Base-by-base conservation (phyloP, 2,329 filamentous ascomycete species). In the Pyricularia sp. region DNA sequence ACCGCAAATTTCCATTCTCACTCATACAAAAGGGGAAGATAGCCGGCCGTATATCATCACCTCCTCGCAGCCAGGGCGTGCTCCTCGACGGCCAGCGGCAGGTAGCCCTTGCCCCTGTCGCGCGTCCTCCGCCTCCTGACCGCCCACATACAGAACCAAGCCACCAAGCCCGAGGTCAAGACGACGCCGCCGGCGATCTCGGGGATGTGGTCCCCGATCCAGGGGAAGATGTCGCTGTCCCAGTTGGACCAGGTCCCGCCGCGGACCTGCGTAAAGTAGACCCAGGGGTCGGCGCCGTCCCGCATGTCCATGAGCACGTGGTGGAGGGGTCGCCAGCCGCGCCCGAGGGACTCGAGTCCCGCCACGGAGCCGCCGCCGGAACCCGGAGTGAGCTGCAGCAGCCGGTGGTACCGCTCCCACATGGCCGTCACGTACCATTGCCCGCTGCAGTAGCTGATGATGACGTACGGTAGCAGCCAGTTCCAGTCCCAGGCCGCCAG, bases 391-490 rank as follows among this genome's bases (percentile, higher is more conserved):
- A n/a, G 40, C 13, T 64, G 53, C 22, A 72, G 66, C 31, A 67
- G 62, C 6, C 57, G 10, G 66, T 74, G 71, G 75, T 88, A 90
- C 71, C 88, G 81, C 70, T 88, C 82, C 88, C 88, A 90, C 67
- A 90, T 82, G 44, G 89, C 82, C 65, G 85, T 88, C 60, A 89
- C 77, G 75, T 88, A 90, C 66, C 89, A 78, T 9, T 88, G 87
- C 2, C 88, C 88, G 2, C 86, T 89, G 30, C 84, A 84, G 63
- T 86, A 88, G 84, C 88, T 90, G 72, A 90, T 85, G n/a, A 86
- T 89, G 70, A 90, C 85, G 72, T 90, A 90, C 0, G 88, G 87
- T 35, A 90, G 77, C 10, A 87, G 72, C 84, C 86, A 90, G 69
- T 82, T 83, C 71, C 84, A 83, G 72, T 89, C 82, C 73, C 88